Evolutionary conservation across 148 eudicot genomes (phyloP).

Genomic region (Talinum fruticosum): DNA sequence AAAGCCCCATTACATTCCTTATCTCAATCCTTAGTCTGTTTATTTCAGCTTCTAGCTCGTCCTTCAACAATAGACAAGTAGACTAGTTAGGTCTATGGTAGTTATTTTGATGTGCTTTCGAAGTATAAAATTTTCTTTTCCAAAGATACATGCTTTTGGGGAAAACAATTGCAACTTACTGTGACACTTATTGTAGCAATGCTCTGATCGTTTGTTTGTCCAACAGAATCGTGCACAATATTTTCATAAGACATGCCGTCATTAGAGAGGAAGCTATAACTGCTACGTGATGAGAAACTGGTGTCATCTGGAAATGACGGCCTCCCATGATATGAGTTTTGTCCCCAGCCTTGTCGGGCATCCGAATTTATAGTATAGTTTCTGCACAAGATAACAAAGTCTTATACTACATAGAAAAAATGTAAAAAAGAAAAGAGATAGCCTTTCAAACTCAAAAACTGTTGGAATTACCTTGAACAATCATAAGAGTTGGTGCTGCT

Average conservation of each 20-base stretch:
- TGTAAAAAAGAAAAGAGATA: not conserved
- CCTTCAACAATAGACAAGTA: slow-evolving; percentile 28
- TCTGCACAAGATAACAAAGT: slow-evolving; percentile 17
- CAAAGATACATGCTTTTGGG: too few species aligned
- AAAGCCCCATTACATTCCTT: slow-evolving; percentile 54
- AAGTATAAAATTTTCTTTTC: not conserved
- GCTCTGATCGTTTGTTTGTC: slow-evolving; percentile 31
- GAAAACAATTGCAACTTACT: slow-evolving; percentile 27
- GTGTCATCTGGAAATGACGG: not conserved
- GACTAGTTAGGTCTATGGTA: not conserved
- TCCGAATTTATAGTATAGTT: slow-evolving; percentile 21
- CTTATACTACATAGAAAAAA: not conserved
- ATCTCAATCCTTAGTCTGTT: slow-evolving; percentile 45
- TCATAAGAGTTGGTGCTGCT: not conserved
- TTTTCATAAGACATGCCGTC: slow-evolving; percentile 24
- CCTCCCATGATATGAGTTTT: slow-evolving; percentile 10
- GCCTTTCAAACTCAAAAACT: not conserved
- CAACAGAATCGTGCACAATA: slow-evolving; percentile 13
- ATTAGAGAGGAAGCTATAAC: slow-evolving; percentile 34
- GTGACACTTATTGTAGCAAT: slow-evolving; percentile 16
- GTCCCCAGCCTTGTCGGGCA: not conserved
- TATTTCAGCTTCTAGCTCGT: slow-evolving; percentile 59
- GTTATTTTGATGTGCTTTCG: too few species aligned
- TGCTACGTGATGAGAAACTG: slow-evolving; percentile 30
- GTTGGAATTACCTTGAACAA: slow-evolving; percentile 4